phyloP scores from a whole-genome alignment of 305 asterid genomes.

The Rubia peregrina region DNA sequence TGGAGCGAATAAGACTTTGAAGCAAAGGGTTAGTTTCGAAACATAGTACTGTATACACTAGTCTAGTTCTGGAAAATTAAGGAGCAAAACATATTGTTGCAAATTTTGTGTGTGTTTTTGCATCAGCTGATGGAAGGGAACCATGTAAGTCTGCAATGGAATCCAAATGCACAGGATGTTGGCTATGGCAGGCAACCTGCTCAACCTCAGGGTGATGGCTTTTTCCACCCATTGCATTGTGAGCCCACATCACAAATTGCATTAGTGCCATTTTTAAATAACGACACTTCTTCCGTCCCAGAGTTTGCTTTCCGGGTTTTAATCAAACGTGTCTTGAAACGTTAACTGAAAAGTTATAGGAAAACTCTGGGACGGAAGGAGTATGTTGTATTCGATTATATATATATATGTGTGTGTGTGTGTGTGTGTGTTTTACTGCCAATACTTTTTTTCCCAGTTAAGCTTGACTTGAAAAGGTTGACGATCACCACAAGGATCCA shows the following conservation, averaged over 20 bases:
- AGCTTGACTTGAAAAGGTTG: no score
- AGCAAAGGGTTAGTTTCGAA: slow-evolving; percentile 48
- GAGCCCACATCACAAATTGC: slow-evolving; percentile 94
- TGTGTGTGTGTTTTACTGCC: no score
- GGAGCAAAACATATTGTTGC: not conserved
- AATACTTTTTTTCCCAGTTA: no score
- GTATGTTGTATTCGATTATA: no score
- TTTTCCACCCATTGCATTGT: slow-evolving; percentile 74
- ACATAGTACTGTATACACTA: no score
- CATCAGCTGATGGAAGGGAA: slow-evolving; percentile 68
- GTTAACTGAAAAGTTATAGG: not conserved
- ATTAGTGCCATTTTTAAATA: slow-evolving; percentile 21
- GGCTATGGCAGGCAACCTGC: slow-evolving; percentile 54
- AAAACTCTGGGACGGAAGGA: no score
- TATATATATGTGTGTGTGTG: no score
- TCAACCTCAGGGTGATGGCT: slow-evolving; percentile 55
- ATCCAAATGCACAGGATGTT: slow-evolving; percentile 56
- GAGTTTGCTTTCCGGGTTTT: not conserved
- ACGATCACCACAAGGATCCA: slow-evolving; percentile 57
- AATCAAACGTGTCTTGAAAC: not conserved
- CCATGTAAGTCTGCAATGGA: slow-evolving; percentile 78
- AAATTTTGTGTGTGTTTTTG: not conserved
- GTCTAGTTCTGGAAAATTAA: not conserved
- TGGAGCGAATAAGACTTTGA: slow-evolving; percentile 80
- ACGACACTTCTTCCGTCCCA: not conserved